These are phyloP conservation scores for Fraxinus ornus DNA, from an alignment of 305 asterid species.

Conservation along the genomic window DNA sequence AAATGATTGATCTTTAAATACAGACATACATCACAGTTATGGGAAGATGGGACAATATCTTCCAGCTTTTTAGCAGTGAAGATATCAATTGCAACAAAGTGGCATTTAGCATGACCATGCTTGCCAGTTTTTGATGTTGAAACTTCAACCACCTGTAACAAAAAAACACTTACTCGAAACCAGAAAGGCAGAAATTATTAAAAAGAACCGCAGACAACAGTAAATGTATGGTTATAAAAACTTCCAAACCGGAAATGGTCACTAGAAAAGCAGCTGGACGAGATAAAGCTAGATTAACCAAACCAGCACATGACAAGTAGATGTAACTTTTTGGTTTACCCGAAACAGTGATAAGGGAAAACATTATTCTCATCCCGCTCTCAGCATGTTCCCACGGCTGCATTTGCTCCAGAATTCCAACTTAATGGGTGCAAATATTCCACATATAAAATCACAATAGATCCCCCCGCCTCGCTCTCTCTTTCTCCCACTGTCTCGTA, in stretches of 20 bases:
- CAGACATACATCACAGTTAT: conserved; percentile 64
- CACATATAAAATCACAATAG: not conserved
- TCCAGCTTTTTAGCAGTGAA: conserved; percentile 83
- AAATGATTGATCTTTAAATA: not conserved
- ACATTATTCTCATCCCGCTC: not conserved
- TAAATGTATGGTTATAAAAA: not conserved
- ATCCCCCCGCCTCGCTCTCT: not conserved
- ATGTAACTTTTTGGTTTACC: not conserved
- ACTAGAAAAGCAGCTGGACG: not conserved
- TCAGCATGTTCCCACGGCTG: not conserved
- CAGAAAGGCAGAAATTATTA: not conserved
- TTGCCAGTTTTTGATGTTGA: conserved; percentile 91
- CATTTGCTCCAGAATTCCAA: not conserved
- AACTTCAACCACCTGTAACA: conserved; percentile 71
- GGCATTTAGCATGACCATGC: conserved; percentile 92
- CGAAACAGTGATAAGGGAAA: not conserved
- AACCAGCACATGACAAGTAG: not conserved
- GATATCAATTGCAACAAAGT: conserved; percentile 78
- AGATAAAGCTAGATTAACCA: not conserved
- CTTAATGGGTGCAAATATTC: not conserved
- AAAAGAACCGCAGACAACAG: not conserved
- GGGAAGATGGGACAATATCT: conserved; percentile 89
- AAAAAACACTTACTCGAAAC: not conserved
- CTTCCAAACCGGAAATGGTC: not conserved
- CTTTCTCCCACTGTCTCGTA: not conserved